Evolutionary conservation across 371 early-diverging fungal genomes (phyloP).

Genomic region (Chytridium lagenaria): DNA sequence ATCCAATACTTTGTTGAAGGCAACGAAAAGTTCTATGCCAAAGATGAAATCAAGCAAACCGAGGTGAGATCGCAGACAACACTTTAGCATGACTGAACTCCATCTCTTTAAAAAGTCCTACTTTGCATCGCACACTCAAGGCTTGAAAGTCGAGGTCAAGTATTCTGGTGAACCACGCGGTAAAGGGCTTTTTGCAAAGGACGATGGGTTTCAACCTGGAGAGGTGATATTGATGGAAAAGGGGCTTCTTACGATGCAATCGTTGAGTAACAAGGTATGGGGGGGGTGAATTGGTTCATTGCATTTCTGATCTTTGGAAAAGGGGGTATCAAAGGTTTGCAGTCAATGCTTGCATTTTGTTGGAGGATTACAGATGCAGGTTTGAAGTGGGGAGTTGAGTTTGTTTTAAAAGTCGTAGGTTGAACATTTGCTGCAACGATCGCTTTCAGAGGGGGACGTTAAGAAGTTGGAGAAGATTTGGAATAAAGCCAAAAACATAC

Average conservation of each 20-base stretch:
- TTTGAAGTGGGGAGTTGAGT: no score
- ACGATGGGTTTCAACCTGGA: neutral
- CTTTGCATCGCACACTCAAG: neutral
- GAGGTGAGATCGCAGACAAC: neutral
- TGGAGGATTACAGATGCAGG: neutral
- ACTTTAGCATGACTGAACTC: no score
- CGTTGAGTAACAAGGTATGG: neutral
- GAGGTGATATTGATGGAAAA: conserved; percentile 22
- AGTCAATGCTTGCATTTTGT: conserved; percentile 24
- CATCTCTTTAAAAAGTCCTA: no score
- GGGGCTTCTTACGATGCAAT: conserved; percentile 9
- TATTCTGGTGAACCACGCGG: conserved; percentile 12
- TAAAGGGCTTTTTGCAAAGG: conserved; percentile 22
- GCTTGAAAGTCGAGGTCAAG: neutral
- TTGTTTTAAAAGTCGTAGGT: neutral
- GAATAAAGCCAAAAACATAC: neutral
- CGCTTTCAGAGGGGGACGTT: conserved; percentile 6
- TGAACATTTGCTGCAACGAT: conserved; percentile 6
- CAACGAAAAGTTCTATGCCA: neutral
- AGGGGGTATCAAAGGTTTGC: neutral
- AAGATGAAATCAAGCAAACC: neutral
- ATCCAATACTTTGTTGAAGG: neutral
- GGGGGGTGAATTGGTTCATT: neutral
- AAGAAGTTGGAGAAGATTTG: neutral
- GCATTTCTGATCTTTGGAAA: no score